A percentile compares a stretch with the other conserved stretches of the same genome.
Conservation (phyloP, 2,329 filamentous ascomycete genomes). For the Cadophora gregata region DNA sequence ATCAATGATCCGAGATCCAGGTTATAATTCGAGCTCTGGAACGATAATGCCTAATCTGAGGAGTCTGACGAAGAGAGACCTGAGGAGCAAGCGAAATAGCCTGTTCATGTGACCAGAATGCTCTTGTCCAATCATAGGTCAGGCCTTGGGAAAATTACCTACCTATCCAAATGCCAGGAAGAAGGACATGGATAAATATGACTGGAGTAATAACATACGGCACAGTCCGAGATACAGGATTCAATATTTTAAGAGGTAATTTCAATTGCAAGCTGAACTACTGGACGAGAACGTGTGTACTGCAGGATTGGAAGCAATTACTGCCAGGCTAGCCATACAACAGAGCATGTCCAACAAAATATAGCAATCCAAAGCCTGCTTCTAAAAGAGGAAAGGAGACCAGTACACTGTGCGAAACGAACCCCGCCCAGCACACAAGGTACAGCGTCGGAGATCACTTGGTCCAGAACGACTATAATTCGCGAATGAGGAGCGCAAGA, state of each 20-base stretch:
- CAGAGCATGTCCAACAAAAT: background rate
- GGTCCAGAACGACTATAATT: background rate
- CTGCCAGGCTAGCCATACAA: background rate
- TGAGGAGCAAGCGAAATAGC: background rate
- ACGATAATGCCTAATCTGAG: background rate
- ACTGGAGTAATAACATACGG: background rate
- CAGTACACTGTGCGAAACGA: background rate
- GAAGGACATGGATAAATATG: background rate
- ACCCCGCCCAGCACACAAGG: background rate
- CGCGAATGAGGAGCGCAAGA: constrained; percentile 10
- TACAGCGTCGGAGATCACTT: background rate
- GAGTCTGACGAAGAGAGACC: background rate
- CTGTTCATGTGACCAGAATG: background rate
- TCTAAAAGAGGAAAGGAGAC: background rate
- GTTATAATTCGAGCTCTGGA: background rate
- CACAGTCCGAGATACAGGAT: constrained; percentile 1
- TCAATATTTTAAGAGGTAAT: background rate
- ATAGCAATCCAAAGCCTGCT: background rate
- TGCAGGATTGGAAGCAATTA: background rate
- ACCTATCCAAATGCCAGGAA: background rate
- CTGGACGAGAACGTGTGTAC: background rate
- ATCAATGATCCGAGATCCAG: background rate
- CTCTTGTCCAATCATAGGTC: background rate
- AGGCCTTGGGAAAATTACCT: background rate
- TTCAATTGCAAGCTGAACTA: background rate